Evolutionary conservation across 192 early-diverging fungal genomes (phyloP), one percentile per base, ranked within the genome.

Genomic region (Powellomyces hirtus): DNA sequence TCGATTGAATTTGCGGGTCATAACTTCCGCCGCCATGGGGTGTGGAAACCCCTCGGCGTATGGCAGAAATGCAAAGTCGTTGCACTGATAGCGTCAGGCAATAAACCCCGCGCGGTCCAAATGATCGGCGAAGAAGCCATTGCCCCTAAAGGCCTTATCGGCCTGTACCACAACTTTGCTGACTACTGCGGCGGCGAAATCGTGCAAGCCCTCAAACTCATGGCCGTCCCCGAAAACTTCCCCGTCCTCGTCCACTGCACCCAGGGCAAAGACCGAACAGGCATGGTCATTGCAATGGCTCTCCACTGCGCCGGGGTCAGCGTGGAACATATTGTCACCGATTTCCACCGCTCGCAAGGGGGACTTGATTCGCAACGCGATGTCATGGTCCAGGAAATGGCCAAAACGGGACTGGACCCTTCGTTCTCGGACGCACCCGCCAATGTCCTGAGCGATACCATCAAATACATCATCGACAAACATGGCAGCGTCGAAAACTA

Each of bases 211-310:
- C 50, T 78, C 30, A 62, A 68, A 7, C 45, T 81, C 22, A 56
- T 81, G 29, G 34, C 68, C n/a, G 53, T 63, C 18, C 26, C 58
- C 20, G 30, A 55, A 5, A 53, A 66, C 20, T 79, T 71, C 57
- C 81, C 81, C 1, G 72, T 83, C 0, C 64, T 81, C 1, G 73
- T 83, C 33, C 78, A 83, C 58, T 83, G 81, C 55, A 74, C 76
- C 13, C 78, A 75, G 29, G 81, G 81, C 1, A 83, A 83, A 65
- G 81, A 83, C 40, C 71, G 81, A 6, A 83, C 81, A 27, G 81
- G 81, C 18, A 24, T 83, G 16, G 59, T 70, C 6, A n/a, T 75
- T 33, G 72, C 73, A 7, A 29, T 78, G 56, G 56, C 69, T 6
- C 51, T 63, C 34, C 27, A 29, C 2, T 64, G 63, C 18, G 57